Conservation (phyloP, 805 yeast genomes). For the Wickerhamomyces bisporus region DNA sequence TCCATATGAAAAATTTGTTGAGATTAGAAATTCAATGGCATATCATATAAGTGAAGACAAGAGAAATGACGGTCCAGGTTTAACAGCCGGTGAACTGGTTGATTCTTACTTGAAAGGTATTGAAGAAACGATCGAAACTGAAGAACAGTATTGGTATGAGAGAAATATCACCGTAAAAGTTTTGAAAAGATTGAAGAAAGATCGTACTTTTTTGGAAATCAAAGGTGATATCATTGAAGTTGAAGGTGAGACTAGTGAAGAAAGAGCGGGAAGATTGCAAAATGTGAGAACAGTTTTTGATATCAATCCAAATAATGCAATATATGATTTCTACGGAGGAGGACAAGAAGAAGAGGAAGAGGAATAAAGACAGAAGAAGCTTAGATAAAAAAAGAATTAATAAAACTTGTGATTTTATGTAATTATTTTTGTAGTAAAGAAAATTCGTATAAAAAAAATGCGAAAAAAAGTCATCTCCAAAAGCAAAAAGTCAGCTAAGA, state of each 20-base stretch:
- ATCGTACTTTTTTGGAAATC: constrained; percentile 72
- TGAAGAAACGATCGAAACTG: constrained; percentile 66
- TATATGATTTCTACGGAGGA: constrained; percentile 44
- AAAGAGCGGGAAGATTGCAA: constrained; percentile 21
- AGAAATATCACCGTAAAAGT: constrained; percentile 72
- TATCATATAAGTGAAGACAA: constrained; percentile 56
- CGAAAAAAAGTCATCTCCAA: no score
- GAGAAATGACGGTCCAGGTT: constrained; percentile 48
- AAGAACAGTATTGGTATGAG: constrained; percentile 66
- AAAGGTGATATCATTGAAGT: constrained; percentile 32
- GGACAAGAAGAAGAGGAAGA: constrained; percentile 7
- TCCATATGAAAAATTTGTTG: constrained; percentile 80
- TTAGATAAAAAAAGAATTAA: not conserved
- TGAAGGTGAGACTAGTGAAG: constrained; percentile 20
- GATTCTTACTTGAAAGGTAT: constrained; percentile 75
- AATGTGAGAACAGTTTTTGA: constrained; percentile 26
- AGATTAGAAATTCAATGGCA: constrained; percentile 77
- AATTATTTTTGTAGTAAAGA: no score
- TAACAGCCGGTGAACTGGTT: constrained; percentile 63
- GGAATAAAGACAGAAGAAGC: no score
- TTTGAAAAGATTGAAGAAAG: constrained; percentile 75
- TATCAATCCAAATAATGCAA: constrained; percentile 78
- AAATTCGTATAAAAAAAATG: no score
- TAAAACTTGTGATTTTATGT: not conserved
- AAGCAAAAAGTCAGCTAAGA: no score